Base-by-base conservation (phyloP, 2,329 filamentous ascomycete genomes). In the Monosporascus sp. region DNA sequence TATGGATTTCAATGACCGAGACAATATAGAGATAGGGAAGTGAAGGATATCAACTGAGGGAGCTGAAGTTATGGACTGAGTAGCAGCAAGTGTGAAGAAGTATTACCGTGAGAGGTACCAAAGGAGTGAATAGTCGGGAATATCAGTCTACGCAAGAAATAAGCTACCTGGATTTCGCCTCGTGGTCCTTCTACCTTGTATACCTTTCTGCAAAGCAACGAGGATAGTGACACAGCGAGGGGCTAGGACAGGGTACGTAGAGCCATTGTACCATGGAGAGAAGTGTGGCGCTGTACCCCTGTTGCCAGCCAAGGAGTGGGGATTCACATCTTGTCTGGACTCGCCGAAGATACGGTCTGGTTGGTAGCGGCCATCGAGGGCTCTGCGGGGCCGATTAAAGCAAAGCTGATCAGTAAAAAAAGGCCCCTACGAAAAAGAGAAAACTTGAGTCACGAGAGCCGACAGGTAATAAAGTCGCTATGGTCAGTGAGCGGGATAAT, bases 241-340 rank as follows among this genome's bases (percentile, higher is more conserved):
- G 52, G 49, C 60, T 54, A 53, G 60, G 58, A 57, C 47, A 58
- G 44, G 58, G 60, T 63, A 60, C 62, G 47, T 60, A 49, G 49
- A 54, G 49, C 54, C 58, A 56, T 54, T 59, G 57, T 54, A 53
- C 51, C 56, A 54, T 57, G 51, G 61, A 58, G 59, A 52, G 47
- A 47, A 54, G 56, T 63, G 68, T 71, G 69, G 69, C 70, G 68
- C 66, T 60, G 61, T 51, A 48, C 60, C 65, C 60, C 63, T 65
- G 68, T 62, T 63, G 53, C 57, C 56, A 57, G 59, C 61, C 62
- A 60, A 58, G 62, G 63, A 60, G 63, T 60, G 59, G 61, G 62
- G 60, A 57, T 57, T 53, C 58, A 56, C 55, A 54, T 50, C 51
- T 51, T 47, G 39, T 47, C 52, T 50, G 66, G 65, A 62, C 59